A percentile compares a stretch with the other conserved stretches of the same genome.
Evolutionary conservation across 768 basidiomycete genomes (phyloP).

Genomic region (Suillus occidentalis): DNA sequence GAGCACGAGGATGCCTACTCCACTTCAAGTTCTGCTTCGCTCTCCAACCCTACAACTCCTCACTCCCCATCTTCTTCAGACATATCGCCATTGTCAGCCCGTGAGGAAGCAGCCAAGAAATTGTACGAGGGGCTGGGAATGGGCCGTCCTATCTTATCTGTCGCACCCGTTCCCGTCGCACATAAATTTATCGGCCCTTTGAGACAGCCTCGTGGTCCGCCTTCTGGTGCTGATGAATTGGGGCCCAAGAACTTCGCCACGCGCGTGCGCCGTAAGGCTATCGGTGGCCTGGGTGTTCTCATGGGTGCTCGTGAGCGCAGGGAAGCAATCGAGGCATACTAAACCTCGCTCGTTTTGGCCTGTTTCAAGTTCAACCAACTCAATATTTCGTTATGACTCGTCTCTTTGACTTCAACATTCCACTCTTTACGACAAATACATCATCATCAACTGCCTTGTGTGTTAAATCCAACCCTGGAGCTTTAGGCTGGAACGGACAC

Average conservation of each 20-base stretch:
- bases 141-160: conserved; percentile 57
- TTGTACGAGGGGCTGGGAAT: conserved; percentile 88
- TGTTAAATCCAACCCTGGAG: conserved; percentile 3
- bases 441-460: background rate
- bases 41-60: conserved; percentile 77
- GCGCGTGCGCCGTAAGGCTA: conserved; percentile 80
- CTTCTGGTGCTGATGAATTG: conserved; percentile 82
- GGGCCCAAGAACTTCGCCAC: conserved; percentile 88
- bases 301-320: conserved; percentile 81
- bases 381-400: conserved; percentile 11
- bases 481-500: conserved; percentile 14
- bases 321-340: conserved; percentile 72
- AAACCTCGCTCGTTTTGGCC: conserved; percentile 24
- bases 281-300: conserved; percentile 75
- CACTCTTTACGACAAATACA: conserved; percentile 18
- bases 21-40: conserved; percentile 57
- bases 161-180: conserved; percentile 23
- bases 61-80: conserved; percentile 62
- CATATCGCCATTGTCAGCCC: conserved; percentile 66
- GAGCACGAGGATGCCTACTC: conserved; percentile 58
- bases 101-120: conserved; percentile 86
- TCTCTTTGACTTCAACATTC: conserved; percentile 18
- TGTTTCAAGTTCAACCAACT: conserved; percentile 1
- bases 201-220: conserved; percentile 87
- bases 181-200: conserved; percentile 50